Base-by-base conservation (phyloP, 495 filamentous ascomycete species). In the Penicillium argentinense region DNA sequence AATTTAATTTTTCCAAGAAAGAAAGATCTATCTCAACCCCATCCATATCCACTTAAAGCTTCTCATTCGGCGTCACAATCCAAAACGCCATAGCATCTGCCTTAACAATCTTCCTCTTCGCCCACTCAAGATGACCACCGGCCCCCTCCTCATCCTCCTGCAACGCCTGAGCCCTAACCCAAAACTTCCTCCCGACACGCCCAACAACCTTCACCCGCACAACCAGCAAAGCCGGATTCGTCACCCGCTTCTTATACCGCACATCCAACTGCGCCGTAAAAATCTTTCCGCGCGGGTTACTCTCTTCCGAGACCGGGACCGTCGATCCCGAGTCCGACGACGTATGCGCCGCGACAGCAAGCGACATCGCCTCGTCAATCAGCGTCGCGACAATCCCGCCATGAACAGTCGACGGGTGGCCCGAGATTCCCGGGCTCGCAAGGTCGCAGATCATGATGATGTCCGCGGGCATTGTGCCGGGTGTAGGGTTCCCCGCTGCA, bases 321-420 rank as follows among this genome's bases (percentile, higher is more conserved):
- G n/a, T n/a, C 24, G 47, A 45, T 22, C 5, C 32, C 7, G 26
- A 26, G 19, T 39, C n/a, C n/a, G 47, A 36, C 17, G 14, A 38
- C 1, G 57, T 44, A 57, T 73, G 66, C 22, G 64, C 46, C 16
- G 60, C 56, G 9, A 73, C 61, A 22, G 66, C 63, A 14, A 68
- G 40, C 4, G 60, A 70, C 69, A 74, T 72, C 9, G 76, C 73
- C 65, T 84, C 83, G 66, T 89, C 88, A 50, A 89, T 81, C 22
- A 89, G 55, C 1, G 85, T 88, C 1, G 85, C 86, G 24, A 89
- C 62, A 9, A 91, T 50, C 5, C 72, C 72, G 1, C 72, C 72
- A 47, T 75, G 72, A 18, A 60, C 68, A 1, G 64, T 72, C 0
- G 37, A 47, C 11, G 72, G 67, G 45, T 74, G 69, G 0, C 72